Base-by-base conservation (phyloP, 2,329 filamentous ascomycete genomes). In the Penicillium sp. region DNA sequence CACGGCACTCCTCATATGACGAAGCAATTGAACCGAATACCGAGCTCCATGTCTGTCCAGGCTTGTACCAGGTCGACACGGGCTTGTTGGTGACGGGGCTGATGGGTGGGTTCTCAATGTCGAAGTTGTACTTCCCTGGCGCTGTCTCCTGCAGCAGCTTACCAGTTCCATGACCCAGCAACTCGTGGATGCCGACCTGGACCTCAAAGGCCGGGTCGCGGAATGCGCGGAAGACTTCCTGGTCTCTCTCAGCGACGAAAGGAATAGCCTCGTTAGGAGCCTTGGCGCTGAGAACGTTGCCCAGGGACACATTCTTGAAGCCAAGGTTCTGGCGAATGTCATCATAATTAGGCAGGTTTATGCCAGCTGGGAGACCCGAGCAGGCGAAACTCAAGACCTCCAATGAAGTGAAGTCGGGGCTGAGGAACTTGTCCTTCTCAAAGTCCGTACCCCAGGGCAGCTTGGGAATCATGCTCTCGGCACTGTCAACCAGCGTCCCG, bases 381-480 rank as follows among this genome's bases (percentile, higher is more conserved):
- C 79, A 78, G 21, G 80, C 78, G 60, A 96, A 96, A 1, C 85
- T 88, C 53, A 96, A 71, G 3, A 96, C 89, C 68, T 98, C 93
- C 2, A 97, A 77, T 9, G 87, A 93, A 0, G 93, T 97, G 65
- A 98, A 98, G 67, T 98, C 93, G 0, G 93, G 93, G 45, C 88
- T 91, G 32, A 95, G 72, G 70, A 98, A 98, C 63, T 86, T 89
- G 74, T 96, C 90, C 71, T 97, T 97, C 67, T 98, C 93, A 58
- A 97, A 98, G 0, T 88, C 86, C 41, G 80, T 79, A 32, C 77
- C 75, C 93, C 93, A 98, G 0, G 93, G 93, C 13, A 98, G 75
- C 54, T 94, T 82, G 6, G 89, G 88, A 45, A 98, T 96, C 65
- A 95, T 83, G 40, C 76, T 75, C 10, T 89, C 85, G 0, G 93